Percentiles rank a stretch among this genome's conserved stretches.
These are phyloP conservation scores for Podila epigama DNA, from an alignment of 192 early-diverging fungal genomes.

Conservation along the genomic window DNA sequence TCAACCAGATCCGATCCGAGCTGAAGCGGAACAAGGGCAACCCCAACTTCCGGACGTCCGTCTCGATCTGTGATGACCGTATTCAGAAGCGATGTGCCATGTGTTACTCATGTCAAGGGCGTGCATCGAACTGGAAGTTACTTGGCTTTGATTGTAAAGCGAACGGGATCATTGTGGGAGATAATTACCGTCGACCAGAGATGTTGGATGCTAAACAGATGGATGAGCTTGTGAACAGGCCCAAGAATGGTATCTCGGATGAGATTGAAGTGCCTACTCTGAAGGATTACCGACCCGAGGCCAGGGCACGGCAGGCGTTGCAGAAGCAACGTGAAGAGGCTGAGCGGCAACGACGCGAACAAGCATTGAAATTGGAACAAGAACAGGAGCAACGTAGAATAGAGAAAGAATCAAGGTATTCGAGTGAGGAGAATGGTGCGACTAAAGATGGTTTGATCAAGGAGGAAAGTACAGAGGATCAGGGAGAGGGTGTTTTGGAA, in stretches of 20 bases:
- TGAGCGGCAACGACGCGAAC: not conserved
- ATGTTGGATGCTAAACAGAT: constrained; percentile 43
- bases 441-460: not conserved
- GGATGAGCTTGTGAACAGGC: constrained; percentile 42
- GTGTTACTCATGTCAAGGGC: constrained; percentile 58
- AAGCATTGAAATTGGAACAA: not conserved
- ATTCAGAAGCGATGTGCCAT: constrained; percentile 56
- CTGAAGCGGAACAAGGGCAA: constrained; percentile 49
- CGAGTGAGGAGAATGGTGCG: not conserved
- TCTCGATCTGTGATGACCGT: constrained; percentile 42
- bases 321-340: not conserved
- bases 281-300: constrained; percentile 33
- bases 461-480: constrained; percentile 1
- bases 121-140: constrained; percentile 58
- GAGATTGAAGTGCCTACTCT: constrained; percentile 4
- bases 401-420: too few species aligned
- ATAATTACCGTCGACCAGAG: constrained; percentile 46
- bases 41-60: constrained; percentile 23
- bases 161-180: constrained; percentile 39
- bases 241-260: constrained; percentile 11
- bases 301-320: constrained; percentile 16
- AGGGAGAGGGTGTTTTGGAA: not conserved
- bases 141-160: constrained; percentile 61
- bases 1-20: constrained; percentile 51
- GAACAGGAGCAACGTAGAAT: not conserved